Conservation (phyloP, 495 filamentous ascomycete genomes). For the Trichoderma erinaceum region DNA sequence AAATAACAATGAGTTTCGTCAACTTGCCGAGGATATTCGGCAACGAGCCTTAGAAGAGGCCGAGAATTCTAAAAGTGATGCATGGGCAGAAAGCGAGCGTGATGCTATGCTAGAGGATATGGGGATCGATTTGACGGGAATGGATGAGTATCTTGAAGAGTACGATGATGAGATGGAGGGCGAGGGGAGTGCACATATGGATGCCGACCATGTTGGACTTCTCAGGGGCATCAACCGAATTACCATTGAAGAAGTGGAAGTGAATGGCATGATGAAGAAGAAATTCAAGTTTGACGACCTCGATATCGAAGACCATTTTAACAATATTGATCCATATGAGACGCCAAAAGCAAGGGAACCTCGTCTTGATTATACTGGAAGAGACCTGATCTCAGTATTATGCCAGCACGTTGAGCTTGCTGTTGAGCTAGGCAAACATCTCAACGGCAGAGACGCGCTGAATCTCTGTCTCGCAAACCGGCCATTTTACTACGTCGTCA, state of each 20-base stretch:
- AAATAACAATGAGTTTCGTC: background rate
- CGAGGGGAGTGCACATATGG: background rate
- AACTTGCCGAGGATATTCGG: background rate
- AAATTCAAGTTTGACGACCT: constrained; percentile 13
- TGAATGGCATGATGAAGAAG: background rate
- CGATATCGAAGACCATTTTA: background rate
- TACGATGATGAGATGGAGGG: background rate
- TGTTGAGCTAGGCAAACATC: constrained; percentile 43
- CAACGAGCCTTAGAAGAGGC: background rate
- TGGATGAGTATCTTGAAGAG: background rate
- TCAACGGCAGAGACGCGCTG: constrained; percentile 45
- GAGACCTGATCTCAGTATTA: constrained; percentile 49
- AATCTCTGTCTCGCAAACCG: constrained; percentile 52
- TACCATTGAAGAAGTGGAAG: background rate
- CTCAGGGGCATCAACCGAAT: background rate
- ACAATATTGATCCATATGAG: background rate
- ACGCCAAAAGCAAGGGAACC: background rate
- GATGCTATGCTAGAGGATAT: background rate
- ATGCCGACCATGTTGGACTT: background rate
- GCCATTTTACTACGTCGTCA: constrained; percentile 48
- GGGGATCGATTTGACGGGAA: background rate
- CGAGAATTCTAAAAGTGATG: background rate
- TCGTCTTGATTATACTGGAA: background rate
- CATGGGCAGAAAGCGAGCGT: background rate
- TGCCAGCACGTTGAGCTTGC: constrained; percentile 42